phyloP scores from a whole-genome alignment of 257 asterid genomes.

The Jacaranda copaia region DNA sequence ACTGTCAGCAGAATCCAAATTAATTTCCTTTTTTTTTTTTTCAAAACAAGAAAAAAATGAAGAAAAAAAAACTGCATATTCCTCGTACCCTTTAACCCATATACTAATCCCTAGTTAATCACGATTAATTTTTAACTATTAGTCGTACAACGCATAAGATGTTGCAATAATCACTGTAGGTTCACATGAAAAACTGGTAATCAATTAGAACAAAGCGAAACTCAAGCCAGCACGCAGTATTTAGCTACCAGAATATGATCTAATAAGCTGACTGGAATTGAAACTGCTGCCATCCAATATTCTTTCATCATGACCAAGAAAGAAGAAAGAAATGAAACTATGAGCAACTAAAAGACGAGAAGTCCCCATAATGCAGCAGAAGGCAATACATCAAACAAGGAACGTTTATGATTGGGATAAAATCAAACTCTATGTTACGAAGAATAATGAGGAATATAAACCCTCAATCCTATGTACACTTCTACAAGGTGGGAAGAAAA shows the following conservation, averaged over 20 bases:
- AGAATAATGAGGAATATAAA: constrained; percentile 1
- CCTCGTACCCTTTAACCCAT: constrained; percentile 43
- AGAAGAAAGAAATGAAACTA: constrained; percentile 9
- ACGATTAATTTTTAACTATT: not conserved
- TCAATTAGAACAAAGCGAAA: constrained; percentile 30
- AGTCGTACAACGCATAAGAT: constrained; percentile 6
- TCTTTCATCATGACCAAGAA: constrained; percentile 21
- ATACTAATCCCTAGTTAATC: constrained; percentile 34
- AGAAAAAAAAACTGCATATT: constrained; percentile 21
- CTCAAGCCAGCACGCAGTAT: not conserved
- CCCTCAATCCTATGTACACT: not conserved
- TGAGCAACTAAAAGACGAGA: constrained; percentile 7
- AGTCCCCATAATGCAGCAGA: constrained; percentile 15
- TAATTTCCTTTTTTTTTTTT: not conserved
- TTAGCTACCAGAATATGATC: not conserved
- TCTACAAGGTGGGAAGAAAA: too few species aligned
- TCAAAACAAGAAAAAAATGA: not conserved
- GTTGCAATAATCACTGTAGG: not conserved
- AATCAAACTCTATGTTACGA: not conserved
- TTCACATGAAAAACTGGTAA: constrained; percentile 32
- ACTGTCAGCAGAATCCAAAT: constrained; percentile 28
- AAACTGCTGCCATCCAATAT: constrained; percentile 1
- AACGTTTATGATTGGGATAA: not conserved
- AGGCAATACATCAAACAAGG: not conserved
- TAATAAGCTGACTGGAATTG: constrained; percentile 28